phyloP scores from a whole-genome alignment of 257 asterid genomes.

The Scutellaria galericulata region DNA sequence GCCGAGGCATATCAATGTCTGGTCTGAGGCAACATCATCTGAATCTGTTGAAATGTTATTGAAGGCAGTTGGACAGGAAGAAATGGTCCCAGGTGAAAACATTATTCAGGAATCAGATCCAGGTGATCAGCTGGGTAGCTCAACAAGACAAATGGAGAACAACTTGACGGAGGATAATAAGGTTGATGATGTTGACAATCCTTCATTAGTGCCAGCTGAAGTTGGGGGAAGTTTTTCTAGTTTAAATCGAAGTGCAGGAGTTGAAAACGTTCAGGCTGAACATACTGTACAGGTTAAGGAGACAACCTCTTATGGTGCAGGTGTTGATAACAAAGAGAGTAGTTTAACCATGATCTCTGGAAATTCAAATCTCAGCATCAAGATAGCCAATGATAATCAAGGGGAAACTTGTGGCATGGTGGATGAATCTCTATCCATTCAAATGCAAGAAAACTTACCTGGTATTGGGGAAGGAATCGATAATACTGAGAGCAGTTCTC shows the following conservation, averaged over 20 bases:
- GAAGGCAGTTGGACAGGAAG: slow-evolving; percentile 97
- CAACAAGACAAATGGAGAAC: slow-evolving; percentile 46
- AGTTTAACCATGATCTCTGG: slow-evolving; percentile 37
- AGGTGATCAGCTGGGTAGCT: slow-evolving; percentile 52
- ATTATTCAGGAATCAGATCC: slow-evolving; percentile 54
- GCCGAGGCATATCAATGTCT: slow-evolving; percentile 92
- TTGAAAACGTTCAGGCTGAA: slow-evolving; percentile 35
- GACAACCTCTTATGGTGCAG: slow-evolving; percentile 47
- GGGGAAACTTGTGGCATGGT: slow-evolving; percentile 37
- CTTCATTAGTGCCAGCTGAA: slow-evolving; percentile 46
- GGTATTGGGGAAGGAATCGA: slow-evolving; percentile 35
- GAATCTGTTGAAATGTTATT: slow-evolving; percentile 97
- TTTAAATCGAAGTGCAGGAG: slow-evolving; percentile 43
- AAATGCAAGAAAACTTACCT: slow-evolving; percentile 48
- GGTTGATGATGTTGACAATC: slow-evolving; percentile 40
- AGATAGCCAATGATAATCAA: slow-evolving; percentile 41
- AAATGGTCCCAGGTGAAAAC: slow-evolving; percentile 69
- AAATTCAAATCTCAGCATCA: slow-evolving; percentile 35
- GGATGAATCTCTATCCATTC: slow-evolving; percentile 44
- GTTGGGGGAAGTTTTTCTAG: slow-evolving; percentile 41
- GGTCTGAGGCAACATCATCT: slow-evolving; percentile 99
- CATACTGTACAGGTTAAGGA: slow-evolving; percentile 40
- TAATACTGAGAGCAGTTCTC: slow-evolving; percentile 41
- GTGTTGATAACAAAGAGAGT: slow-evolving; percentile 39
- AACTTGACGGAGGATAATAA: slow-evolving; percentile 43